Evolutionary conservation across 257 asterid genomes (phyloP), one percentile per base, ranked within the genome.

Genomic region (Nicotiana benthamiana): DNA sequence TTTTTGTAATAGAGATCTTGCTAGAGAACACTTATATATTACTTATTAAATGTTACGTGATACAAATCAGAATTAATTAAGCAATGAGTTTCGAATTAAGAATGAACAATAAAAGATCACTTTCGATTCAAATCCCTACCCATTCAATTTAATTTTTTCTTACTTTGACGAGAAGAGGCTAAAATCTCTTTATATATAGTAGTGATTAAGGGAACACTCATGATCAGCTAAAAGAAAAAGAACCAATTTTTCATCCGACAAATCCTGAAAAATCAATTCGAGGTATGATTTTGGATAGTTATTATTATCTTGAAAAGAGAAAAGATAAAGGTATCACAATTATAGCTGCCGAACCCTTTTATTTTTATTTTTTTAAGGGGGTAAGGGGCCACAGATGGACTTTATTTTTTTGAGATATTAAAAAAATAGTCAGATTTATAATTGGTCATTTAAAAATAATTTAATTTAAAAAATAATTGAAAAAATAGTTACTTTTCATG

Each of bases 311-410:
- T 48, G 43, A 53, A 40, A 18, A 1, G 34, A 9, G 2, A 53
- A 75, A 17, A 27, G 78, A 36, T 74, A 62, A 74, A 81, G 57
- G n/a, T 9, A 6, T 51, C 15, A 74, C 48, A 63, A 83, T 83
- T 26, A 83, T 61, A 74, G 70, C 68, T 26, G 74, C 60, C 40
- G 40, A 70, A 62, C 83, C 72, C 43, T 59, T 57, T 3, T 30
- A 30, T 30, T 30, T 30, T 30, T 3, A 2, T 30, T 30, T 30
- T 32, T 79, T 53, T 70, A 15, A 18, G 43, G 34, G 54, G 56
- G 18, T 5, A 5, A 5, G 57, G 77, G 76, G 77, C 43, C 15
- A 32, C 27, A 4, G 10, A 28, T n/a, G 18, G 75, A 10, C 54
- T 28, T 36, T 24, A 36, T 80, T 79, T 48, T n/a, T n/a, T n/a